Evolutionary conservation across 2,329 filamentous ascomycete species (phyloP), one percentile per base, ranked within the genome.

Genomic region (Setomelanomma holmii): DNA sequence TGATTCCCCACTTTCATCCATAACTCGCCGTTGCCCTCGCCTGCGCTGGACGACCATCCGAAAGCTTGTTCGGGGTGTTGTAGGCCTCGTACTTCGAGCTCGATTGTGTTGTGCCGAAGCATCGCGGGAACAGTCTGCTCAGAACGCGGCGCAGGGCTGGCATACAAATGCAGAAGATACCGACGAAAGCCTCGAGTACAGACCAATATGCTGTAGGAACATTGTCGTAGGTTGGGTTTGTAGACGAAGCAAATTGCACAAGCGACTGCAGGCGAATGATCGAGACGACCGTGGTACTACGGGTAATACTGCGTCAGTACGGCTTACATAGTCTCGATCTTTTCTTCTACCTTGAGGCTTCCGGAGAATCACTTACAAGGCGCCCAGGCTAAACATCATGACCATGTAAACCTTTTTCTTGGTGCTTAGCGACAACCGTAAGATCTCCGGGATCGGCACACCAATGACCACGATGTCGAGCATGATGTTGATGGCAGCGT

Each of bases 191-290:
- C 41, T 64, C 61, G 34, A 64, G 40, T 5, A 48, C 40, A 16
- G 59, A 62, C 51, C 60, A 64, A 17, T 58, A 55, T 21, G 47
- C 47, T 30, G 42, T 51, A 11, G 49, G 42, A 10, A 52, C 51
- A 20, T 73, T 60, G 51, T 75, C 74, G 62, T 68, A 74, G 23
- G 60, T 67, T 21, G 75, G 51, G 49, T 79, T 78, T 1, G 62
- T 39, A 2, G 76, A 76, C n/a, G 63, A 71, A 16, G 71, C 69
- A 52, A 79, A 78, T 27, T 67, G 53, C 40, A 78, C 69, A 10
- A 79, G 64, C 2, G 74, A 71, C n/a, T 69, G 65, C 3, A 79
- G 63, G 4, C 77, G 75, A 21, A 79, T 53, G 40, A 75, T 69
- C 40, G 75, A 76, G 27, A 78, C 66, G 11, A 79, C 55, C 2